Base-by-base conservation (phyloP, 1,284 basidiomycete genomes). In the Sanghuangporus sanghuang region DNA sequence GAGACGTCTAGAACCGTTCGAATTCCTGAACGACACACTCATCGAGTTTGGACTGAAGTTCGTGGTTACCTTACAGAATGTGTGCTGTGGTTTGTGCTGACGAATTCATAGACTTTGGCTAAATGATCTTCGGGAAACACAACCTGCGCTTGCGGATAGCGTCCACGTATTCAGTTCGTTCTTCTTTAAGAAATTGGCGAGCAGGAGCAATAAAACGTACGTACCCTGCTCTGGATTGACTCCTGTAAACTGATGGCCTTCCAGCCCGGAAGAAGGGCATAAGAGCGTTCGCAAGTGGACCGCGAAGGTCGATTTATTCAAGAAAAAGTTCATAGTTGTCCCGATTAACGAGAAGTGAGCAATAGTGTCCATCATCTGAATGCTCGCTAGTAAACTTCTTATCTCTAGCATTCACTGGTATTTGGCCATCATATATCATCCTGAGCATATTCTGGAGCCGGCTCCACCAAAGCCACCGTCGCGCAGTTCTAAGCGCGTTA, bases 151-250 rank as follows among this genome's bases (percentile, higher is more conserved):
- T 11, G 90, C 85, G 2, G 82, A 89, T 6, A 81, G 92, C 68
- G 83, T 96, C 1, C 87, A 98, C 71, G 82, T 99, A 6, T 98
- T 99, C 80, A 98, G 89, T 73, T 95, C 96, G 0, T 99, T 98
- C 78, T 98, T 99, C 76, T 98, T 95, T 79, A 92, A 95, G 76
- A 95, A 96, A 72, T 77, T 99, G n/a, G 59, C 49, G 6, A 61
- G 39, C 23, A 48, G 27, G n/a, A 88, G 87, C 64, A 82, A 82
- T 66, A 86, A 84, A 71, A 84, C 84, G 89, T 89, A 73, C 55
- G 85, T 75, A 42, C 59, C 57, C 50, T 39, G 21, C 52, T 23
- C 14, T 27, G n/a, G 42, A 21, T 46, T 61, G 16, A 5, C 55
- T 5, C 32, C 18, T n/a, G 55, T 64, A 42, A 63, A 50, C 18